Conservation (phyloP, 768 basidiomycete genomes). For the Tylopilus balloui region DNA sequence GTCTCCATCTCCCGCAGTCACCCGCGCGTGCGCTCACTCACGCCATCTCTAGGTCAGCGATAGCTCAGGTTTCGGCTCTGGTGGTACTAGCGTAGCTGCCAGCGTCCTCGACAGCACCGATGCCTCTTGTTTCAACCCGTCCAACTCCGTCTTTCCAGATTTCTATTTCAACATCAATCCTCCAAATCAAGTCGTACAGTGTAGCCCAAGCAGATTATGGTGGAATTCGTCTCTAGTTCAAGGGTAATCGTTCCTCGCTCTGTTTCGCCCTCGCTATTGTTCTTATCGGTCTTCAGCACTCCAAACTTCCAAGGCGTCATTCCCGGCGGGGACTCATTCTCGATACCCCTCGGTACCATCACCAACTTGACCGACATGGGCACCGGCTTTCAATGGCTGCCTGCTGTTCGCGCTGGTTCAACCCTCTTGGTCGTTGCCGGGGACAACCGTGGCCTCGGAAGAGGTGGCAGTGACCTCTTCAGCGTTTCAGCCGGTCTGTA, state of each 20-base stretch:
- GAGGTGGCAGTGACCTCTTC: conserved; percentile 58
- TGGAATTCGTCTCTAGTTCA: conserved; percentile 51
- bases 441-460: conserved; percentile 62
- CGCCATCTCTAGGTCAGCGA: conserved; percentile 49
- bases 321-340: conserved; percentile 74
- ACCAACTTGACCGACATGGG: conserved; percentile 44
- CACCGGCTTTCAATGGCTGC: conserved; percentile 67
- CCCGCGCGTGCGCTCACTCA: background rate
- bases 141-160: conserved; percentile 41
- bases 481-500: conserved; percentile 50
- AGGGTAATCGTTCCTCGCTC: conserved; percentile 40
- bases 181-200: conserved; percentile 61
- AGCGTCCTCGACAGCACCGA: conserved; percentile 50
- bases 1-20: conserved; percentile 26
- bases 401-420: conserved; percentile 59
- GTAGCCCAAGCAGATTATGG: conserved; percentile 57
- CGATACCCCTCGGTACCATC: conserved; percentile 48
- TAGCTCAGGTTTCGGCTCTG: conserved; percentile 56
- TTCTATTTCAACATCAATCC: conserved; percentile 64
- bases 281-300: conserved; percentile 33
- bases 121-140: conserved; percentile 56
- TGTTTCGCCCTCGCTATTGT: background rate
- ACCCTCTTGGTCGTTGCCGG: conserved; percentile 64
- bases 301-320: conserved; percentile 69
- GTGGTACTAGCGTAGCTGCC: conserved; percentile 69